phyloP scores from a whole-genome alignment of 306 rosid genomes.

The Acmispon strigosus region DNA sequence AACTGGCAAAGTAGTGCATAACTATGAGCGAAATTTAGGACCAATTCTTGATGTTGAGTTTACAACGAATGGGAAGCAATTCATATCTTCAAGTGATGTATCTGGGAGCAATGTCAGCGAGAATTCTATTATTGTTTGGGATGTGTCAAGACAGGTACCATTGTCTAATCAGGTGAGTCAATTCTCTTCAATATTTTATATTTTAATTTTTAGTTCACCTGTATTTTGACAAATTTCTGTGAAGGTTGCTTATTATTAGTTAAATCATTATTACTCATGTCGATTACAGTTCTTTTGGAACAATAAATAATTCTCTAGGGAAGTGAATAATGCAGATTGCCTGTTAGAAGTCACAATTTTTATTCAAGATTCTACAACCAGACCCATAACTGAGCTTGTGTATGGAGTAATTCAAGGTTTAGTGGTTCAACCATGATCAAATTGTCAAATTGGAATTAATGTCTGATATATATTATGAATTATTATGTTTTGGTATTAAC shows the following conservation, averaged over 20 bases:
- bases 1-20: constrained; percentile 51
- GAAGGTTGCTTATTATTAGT: background rate
- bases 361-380: background rate
- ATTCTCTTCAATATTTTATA: background rate
- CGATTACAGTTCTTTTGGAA: background rate
- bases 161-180: constrained; percentile 77
- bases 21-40: constrained; percentile 58
- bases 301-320: background rate
- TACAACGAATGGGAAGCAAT: constrained; percentile 51
- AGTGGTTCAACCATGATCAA: too few species aligned
- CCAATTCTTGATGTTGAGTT: constrained; percentile 85
- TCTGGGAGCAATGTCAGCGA: constrained; percentile 66
- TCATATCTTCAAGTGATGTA: constrained; percentile 77
- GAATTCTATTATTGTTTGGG: constrained; percentile 87
- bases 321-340: background rate
- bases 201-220: background rate
- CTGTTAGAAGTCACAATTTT: constrained; percentile 3
- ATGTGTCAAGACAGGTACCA: constrained; percentile 68
- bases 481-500: background rate
- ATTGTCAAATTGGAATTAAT: too few species aligned
- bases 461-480: too few species aligned
- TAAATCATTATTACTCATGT: constrained; percentile 2
- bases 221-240: background rate
- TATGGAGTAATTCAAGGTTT: too few species aligned
- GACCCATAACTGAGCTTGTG: background rate